Percentiles rank a stretch among this genome's conserved stretches.
Conservation (phyloP, 768 basidiomycete species). For the Leccinellum luteum region DNA sequence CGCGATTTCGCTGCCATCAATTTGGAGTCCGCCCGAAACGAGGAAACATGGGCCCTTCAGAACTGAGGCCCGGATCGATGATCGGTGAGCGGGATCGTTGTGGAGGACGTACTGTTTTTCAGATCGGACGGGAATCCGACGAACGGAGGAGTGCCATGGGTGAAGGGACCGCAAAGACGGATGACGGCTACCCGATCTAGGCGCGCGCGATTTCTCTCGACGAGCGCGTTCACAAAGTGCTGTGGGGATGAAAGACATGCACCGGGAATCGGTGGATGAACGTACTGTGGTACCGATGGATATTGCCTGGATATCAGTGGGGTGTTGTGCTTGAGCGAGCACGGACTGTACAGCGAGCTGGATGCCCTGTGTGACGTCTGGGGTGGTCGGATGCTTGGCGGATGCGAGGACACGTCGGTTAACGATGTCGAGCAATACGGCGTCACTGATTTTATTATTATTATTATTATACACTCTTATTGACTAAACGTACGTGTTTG, state of each 20-base stretch:
- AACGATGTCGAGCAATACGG: constrained; percentile 24
- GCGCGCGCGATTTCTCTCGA: constrained; percentile 52
- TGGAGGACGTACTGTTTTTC: constrained; percentile 26
- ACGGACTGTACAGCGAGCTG: constrained; percentile 48
- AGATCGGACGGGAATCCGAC: constrained; percentile 45
- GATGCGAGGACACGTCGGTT: constrained; percentile 24
- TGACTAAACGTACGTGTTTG: constrained; percentile 27
- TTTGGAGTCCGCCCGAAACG: constrained; percentile 42
- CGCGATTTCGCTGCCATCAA: constrained; percentile 46
- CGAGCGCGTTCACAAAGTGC: constrained; percentile 60
- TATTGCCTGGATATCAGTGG: constrained; percentile 44
- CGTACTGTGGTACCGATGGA: constrained; percentile 61
- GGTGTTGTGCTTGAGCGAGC: constrained; percentile 36
- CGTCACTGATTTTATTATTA: constrained; percentile 29
- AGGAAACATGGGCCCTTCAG: constrained; percentile 31
- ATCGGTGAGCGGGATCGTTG: neutral
- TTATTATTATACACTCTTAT: no score
- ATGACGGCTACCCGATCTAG: constrained; percentile 62
- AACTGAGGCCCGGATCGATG: constrained; percentile 13
- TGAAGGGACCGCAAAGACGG: constrained; percentile 60
- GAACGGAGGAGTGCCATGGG: constrained; percentile 56
- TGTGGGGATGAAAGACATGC: constrained; percentile 5
- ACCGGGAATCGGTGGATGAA: neutral
- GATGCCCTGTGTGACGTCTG: constrained; percentile 58
- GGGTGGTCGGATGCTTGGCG: constrained; percentile 53